Conservation (phyloP, 1,139 yeast genomes). For the Nakaseomyces bracarensis region DNA sequence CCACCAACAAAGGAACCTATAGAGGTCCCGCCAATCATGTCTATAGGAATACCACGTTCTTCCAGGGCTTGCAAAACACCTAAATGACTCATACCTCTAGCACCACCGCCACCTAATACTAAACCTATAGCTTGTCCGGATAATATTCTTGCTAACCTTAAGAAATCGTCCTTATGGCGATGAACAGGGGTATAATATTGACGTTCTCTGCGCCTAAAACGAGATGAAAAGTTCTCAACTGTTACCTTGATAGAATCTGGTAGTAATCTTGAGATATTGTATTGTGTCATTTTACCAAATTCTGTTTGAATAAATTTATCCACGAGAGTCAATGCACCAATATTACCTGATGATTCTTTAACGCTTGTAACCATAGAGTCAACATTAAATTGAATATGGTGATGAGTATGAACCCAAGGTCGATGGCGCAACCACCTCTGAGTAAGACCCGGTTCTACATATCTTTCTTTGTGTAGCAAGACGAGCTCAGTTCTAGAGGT, state of each 20-base stretch:
- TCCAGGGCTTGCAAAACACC: conserved; percentile 93
- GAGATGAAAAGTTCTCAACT: conserved; percentile 31
- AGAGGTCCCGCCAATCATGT: conserved; percentile 91
- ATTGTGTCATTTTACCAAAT: conserved; percentile 28
- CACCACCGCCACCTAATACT: conserved; percentile 97
- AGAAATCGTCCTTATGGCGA: conserved; percentile 76
- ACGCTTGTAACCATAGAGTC: conserved; percentile 14
- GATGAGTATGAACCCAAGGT: conserved; percentile 88
- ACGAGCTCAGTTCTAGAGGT: conserved; percentile 86
- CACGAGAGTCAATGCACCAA: conserved; percentile 20
- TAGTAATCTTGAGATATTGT: conserved; percentile 26
- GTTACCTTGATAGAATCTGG: conserved; percentile 31
- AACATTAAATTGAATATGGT: conserved; percentile 56
- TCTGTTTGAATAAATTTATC: conserved; percentile 28
- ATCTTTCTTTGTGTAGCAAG: conserved; percentile 72
- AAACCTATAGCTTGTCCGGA: conserved; percentile 92
- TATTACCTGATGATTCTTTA: conserved; percentile 13
- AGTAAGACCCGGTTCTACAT: conserved; percentile 78
- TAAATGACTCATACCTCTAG: conserved; percentile 86
- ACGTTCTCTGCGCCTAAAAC: conserved; percentile 23
- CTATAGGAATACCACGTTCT: conserved; percentile 88
- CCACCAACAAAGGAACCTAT: conserved; percentile 97
- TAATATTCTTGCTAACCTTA: conserved; percentile 77
- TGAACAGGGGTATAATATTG: conserved; percentile 41
- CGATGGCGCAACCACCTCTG: conserved; percentile 76